Conservation (phyloP, 768 basidiomycete species). For the Termitomyces sp. region DNA sequence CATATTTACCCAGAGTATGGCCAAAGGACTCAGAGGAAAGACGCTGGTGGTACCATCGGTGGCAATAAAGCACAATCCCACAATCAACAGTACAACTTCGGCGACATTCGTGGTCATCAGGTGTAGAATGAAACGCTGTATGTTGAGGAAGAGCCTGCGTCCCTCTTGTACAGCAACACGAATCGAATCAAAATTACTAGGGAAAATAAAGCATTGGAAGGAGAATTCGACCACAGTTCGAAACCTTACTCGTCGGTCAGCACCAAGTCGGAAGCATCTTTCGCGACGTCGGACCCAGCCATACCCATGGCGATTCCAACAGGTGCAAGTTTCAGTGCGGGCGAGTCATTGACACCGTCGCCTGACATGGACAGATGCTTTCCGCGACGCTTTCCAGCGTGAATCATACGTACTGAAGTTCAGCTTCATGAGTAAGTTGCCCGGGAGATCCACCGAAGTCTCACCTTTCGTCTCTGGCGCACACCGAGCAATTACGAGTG, state of each 20-base stretch:
- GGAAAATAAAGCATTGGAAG: neutral
- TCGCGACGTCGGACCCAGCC: slow-evolving; percentile 50
- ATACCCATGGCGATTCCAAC: slow-evolving; percentile 57
- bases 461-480: slow-evolving; percentile 44
- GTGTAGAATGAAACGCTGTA: slow-evolving; percentile 50
- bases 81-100: slow-evolving; percentile 46
- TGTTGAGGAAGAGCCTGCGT: slow-evolving; percentile 51
- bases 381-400: slow-evolving; percentile 49
- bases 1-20: slow-evolving; percentile 49
- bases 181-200: slow-evolving; percentile 53
- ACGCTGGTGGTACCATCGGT: slow-evolving; percentile 33
- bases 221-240: no score
- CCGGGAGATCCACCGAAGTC: neutral
- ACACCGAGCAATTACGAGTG: slow-evolving; percentile 55
- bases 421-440: neutral
- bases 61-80: slow-evolving; percentile 55
- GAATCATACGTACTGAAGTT: slow-evolving; percentile 41
- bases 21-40: slow-evolving; percentile 52
- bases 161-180: slow-evolving; percentile 53
- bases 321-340: slow-evolving; percentile 48
- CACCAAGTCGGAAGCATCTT: slow-evolving; percentile 49
- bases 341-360: slow-evolving; percentile 55
- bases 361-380: slow-evolving; percentile 52
- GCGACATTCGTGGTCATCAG: slow-evolving; percentile 48
- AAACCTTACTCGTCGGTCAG: slow-evolving; percentile 44